These are phyloP conservation scores for Trichophyton simii DNA, from an alignment of 2,329 filamentous ascomycete species.

Conservation along the genomic window DNA sequence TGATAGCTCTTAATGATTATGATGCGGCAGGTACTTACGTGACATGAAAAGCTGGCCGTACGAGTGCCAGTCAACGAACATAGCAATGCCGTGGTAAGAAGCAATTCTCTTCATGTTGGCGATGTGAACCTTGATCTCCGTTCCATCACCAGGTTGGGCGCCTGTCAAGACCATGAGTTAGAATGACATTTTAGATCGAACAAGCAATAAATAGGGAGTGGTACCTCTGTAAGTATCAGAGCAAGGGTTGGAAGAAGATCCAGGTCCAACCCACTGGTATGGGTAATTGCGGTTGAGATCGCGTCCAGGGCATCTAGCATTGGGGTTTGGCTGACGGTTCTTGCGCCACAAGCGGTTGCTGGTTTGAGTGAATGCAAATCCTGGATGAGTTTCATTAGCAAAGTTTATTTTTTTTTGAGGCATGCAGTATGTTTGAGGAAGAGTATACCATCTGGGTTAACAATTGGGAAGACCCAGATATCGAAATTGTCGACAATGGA, in stretches of 20 bases:
- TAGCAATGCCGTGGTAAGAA: constrained; percentile 40
- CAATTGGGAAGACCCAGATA: constrained; percentile 52
- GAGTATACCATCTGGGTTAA: constrained; percentile 47
- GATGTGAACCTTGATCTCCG: constrained; percentile 42
- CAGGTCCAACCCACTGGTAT: constrained; percentile 37
- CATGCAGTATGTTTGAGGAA: background rate
- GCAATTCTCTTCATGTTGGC: constrained; percentile 36
- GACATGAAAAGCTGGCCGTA: constrained; percentile 49
- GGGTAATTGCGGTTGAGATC: constrained; percentile 51
- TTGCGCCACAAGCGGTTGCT: constrained; percentile 51
- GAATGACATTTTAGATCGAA: background rate
- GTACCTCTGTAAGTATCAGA: constrained; percentile 35
- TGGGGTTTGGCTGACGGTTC: constrained; percentile 38
- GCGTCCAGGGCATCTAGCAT: constrained; percentile 34
- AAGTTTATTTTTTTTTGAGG: too few species aligned
- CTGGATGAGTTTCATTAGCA: constrained; percentile 19
- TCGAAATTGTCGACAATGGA: constrained; percentile 49
- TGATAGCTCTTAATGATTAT: background rate
- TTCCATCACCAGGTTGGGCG: constrained; percentile 32
- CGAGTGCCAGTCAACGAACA: constrained; percentile 54
- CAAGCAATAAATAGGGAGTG: background rate
- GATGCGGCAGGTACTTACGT: constrained; percentile 10
- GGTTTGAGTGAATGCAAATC: constrained; percentile 48
- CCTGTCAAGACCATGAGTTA: constrained; percentile 19
- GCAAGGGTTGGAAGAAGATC: constrained; percentile 42